phyloP scores from a whole-genome alignment of 768 basidiomycete species.

The Clavaria fumosa region DNA sequence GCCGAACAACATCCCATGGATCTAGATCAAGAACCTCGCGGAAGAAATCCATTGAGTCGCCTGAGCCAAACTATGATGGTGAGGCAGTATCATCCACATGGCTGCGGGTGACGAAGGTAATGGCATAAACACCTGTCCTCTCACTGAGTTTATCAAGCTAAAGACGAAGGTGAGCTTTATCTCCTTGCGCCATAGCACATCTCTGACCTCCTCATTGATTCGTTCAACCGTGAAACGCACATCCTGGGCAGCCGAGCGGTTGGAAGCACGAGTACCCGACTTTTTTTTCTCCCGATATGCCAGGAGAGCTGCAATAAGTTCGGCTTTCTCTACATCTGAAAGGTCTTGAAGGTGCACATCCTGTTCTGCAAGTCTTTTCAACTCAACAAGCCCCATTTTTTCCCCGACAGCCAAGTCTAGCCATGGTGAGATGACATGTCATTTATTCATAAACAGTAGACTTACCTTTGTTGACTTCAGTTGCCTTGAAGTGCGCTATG shows the following conservation, averaged over 20 bases:
- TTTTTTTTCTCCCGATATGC: not conserved
- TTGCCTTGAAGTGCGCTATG: not conserved
- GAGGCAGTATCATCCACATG: slow-evolving; percentile 1
- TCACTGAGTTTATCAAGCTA: slow-evolving; percentile 1
- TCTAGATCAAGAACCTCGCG: not conserved
- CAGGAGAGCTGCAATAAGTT: not conserved
- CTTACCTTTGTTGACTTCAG: slow-evolving; percentile 1
- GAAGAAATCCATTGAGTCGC: slow-evolving; percentile 3
- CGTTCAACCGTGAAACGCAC: no score
- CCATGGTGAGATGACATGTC: not conserved
- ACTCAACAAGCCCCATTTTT: not conserved
- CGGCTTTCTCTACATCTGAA: not conserved
- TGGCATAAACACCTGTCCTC: slow-evolving; percentile 1
- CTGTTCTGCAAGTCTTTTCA: not conserved
- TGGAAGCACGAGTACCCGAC: not conserved
- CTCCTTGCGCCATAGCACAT: not conserved
- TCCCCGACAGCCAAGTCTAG: not conserved
- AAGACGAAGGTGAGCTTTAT: not conserved
- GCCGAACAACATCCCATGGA: slow-evolving; percentile 3
- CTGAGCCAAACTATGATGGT: not conserved
- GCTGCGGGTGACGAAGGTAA: slow-evolving; percentile 1
- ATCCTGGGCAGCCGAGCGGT: not conserved
- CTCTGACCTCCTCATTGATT: not conserved
- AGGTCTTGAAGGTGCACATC: slow-evolving; percentile 1
- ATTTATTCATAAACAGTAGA: not conserved